Evolutionary conservation across 139 green algal species (phyloP), one percentile per base, ranked within the genome.

Genomic region (Tetradesmus lagerheimii): DNA sequence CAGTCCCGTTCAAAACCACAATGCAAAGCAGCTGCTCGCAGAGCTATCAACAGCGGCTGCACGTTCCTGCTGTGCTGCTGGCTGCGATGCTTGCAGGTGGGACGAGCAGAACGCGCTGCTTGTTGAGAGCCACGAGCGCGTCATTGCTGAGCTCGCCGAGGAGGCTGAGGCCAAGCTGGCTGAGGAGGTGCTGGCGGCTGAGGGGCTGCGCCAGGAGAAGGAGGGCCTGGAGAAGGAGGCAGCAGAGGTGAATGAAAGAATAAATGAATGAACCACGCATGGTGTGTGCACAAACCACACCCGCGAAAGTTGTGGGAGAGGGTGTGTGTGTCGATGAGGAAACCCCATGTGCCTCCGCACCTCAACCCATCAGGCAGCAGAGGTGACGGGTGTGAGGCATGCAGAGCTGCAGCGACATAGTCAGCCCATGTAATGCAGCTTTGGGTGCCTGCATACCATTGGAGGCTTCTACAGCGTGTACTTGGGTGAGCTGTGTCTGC

Each of bases 61-160:
- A 66, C 67, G 38, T 14, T 8, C 47, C 14, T 38, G 3, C 16
- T 88, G 82, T 18, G 34, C 15, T 15, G 23, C 20, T 77, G 47
- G 37, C 62, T 62, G 39, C 76, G 25, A 34, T 35, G 80, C 23
- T 38, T 91, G 45, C 83, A 95, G 92, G 41, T 98, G 96, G 96
- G 94, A 98, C 78, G 95, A 98, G 92, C 97, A 98, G 91, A 97
- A 98, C 87, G 88, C 82, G 0, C 91, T 96, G 89, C 94, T 98
- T 50, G 95, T 97, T 80, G 94, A 97, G 91, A 92, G 83, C 23
- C 96, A 99, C 86, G 97, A 99, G 92, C 94, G 93, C 15, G 93
- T 97, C 12, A 95, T 98, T 53, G 90, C 95, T 77, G 96, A 98
- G 92, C 79, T 98, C 25, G 96, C 96, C 5, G 95, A 97, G 88